Evolutionary conservation across 495 filamentous ascomycete species (phyloP).

Genomic region (Evernia prunastri): DNA sequence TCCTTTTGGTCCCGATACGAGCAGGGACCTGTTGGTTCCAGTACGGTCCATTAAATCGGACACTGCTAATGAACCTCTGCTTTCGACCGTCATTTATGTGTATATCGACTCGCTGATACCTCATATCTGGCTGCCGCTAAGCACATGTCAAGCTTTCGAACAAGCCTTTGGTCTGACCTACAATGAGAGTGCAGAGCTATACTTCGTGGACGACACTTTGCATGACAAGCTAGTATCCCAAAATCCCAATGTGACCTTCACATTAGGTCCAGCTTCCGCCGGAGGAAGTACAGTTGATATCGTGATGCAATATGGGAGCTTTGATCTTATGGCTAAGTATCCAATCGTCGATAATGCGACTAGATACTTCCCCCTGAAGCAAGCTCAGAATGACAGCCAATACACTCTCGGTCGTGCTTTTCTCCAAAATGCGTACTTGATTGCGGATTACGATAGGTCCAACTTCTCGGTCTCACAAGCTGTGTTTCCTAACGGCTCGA

Average conservation of each 20-base stretch:
- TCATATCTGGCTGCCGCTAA: conserved; percentile 48
- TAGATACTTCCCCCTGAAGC: conserved; percentile 47
- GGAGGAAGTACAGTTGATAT: conserved; percentile 38
- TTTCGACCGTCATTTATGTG: conserved; percentile 19
- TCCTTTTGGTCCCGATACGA: conserved; percentile 42
- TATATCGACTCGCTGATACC: conserved; percentile 51
- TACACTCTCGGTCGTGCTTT: conserved; percentile 50
- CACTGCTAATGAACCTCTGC: neutral
- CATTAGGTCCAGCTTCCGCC: conserved; percentile 34
- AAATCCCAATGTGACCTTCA: conserved; percentile 46
- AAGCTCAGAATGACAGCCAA: conserved; percentile 41
- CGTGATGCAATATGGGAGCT: conserved; percentile 44
- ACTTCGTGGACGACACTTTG: conserved; percentile 44
- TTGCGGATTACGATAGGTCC: conserved; percentile 17
- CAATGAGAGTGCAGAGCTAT: conserved; percentile 38
- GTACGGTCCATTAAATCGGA: conserved; percentile 36
- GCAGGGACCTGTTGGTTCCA: conserved; percentile 43
- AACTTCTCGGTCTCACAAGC: conserved; percentile 24
- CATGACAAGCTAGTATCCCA: conserved; percentile 37
- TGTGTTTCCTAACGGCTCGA: conserved; percentile 11
- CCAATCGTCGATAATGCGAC: conserved; percentile 33
- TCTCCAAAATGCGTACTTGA: conserved; percentile 44
- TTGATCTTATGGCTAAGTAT: conserved; percentile 40
- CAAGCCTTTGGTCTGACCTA: conserved; percentile 43
- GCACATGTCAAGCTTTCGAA: conserved; percentile 47